A percentile compares a stretch with the other conserved stretches of the same genome.
phyloP scores from a whole-genome alignment of 768 basidiomycete species.

The Leccinellum albellum region DNA sequence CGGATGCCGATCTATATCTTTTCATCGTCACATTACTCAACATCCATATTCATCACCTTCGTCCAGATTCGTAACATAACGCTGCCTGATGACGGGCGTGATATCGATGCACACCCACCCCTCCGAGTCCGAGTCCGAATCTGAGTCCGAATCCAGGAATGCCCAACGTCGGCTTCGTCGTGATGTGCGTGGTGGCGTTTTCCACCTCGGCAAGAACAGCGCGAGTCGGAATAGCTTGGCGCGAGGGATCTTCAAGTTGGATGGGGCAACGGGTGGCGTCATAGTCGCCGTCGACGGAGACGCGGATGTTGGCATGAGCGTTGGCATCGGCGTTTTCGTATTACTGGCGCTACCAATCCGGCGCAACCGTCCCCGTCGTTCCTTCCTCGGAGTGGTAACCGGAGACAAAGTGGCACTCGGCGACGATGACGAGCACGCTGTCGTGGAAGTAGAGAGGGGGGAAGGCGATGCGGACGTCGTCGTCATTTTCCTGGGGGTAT shows the following conservation, averaged over 20 bases:
- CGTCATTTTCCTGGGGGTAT: slow-evolving; percentile 12
- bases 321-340: background rate
- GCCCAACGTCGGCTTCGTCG: background rate
- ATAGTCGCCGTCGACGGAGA: background rate
- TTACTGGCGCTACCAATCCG: background rate
- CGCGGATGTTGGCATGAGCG: background rate
- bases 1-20: background rate
- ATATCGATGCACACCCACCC: slow-evolving; percentile 33
- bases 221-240: slow-evolving; percentile 6
- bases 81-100: slow-evolving; percentile 22
- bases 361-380: slow-evolving; percentile 7
- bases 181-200: background rate
- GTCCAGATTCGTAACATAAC: slow-evolving; percentile 9
- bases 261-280: slow-evolving; percentile 6
- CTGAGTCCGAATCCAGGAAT: slow-evolving; percentile 12
- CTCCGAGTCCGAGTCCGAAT: background rate
- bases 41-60: slow-evolving; percentile 1
- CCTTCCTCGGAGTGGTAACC: background rate
- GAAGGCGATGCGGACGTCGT: slow-evolving; percentile 4
- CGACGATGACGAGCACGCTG: background rate
- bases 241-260: slow-evolving; percentile 18
- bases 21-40: background rate
- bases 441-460: slow-evolving; percentile 1
- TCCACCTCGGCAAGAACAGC: slow-evolving; percentile 18
- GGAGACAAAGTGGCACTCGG: background rate